A percentile compares a stretch with the other conserved stretches of the same genome.
Conservation (phyloP, 2,329 filamentous ascomycete genomes). For the Sphaceloma murrayae region DNA sequence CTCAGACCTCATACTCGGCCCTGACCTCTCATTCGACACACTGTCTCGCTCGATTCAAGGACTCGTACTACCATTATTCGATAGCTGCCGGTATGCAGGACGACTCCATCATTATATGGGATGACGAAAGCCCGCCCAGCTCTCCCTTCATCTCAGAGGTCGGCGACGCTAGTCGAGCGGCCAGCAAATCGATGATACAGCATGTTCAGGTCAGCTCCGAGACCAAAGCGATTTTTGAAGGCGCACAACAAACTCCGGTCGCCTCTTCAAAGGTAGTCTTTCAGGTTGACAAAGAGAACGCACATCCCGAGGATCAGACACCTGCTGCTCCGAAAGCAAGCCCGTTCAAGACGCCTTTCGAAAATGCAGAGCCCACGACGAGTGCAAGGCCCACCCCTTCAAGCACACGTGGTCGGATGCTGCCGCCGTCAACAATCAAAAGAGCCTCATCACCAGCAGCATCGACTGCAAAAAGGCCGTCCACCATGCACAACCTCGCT, state of each 20-base stretch:
- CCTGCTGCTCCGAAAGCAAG: slow-evolving; percentile 19
- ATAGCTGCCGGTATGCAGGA: slow-evolving; percentile 8
- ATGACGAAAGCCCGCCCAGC: slow-evolving; percentile 34
- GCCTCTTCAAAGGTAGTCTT: background rate
- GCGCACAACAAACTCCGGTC: slow-evolving; percentile 7
- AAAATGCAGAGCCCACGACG: slow-evolving; percentile 17
- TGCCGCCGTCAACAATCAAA: slow-evolving; percentile 15
- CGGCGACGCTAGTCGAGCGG: slow-evolving; percentile 27
- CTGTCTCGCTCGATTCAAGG: too few relatives aligned
- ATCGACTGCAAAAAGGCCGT: slow-evolving; percentile 19
- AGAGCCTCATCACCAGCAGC: slow-evolving; percentile 19
- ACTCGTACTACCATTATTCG: too few relatives aligned
- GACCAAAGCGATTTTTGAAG: slow-evolving; percentile 17
- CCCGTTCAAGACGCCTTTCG: background rate
- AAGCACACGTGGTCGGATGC: slow-evolving; percentile 7
- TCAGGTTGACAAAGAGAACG: slow-evolving; percentile 18
- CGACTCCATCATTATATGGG: slow-evolving; percentile 27
- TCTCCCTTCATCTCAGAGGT: slow-evolving; percentile 42
- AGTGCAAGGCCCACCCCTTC: slow-evolving; percentile 6
- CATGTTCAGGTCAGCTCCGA: background rate
- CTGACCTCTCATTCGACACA: too few relatives aligned
- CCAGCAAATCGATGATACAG: slow-evolving; percentile 21
- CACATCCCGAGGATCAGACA: slow-evolving; percentile 19
- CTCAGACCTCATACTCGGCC: background rate
- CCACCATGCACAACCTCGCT: slow-evolving; percentile 22